Percentiles rank a stretch among this genome's conserved stretches.
Evolutionary conservation across 176 grass and related monocot genomes (phyloP).

Genomic region (Triticum monococcum): DNA sequence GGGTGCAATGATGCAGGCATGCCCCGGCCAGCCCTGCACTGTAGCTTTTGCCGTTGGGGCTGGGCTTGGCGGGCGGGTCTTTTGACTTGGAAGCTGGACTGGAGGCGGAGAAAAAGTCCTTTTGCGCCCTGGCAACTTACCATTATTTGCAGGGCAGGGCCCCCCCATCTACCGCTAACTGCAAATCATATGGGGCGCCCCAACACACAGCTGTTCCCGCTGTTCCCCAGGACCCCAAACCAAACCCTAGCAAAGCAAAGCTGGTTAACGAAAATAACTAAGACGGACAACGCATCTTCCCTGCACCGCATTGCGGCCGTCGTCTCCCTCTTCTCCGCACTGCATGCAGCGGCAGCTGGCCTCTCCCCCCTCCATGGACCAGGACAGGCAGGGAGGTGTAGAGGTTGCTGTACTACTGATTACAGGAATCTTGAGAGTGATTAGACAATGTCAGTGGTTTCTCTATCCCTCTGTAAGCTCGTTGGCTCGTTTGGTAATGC

Average conservation of each 20-base stretch:
- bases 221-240: constrained; percentile 48
- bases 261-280: not conserved
- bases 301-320: constrained; percentile 19
- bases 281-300: constrained; percentile 17
- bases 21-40: constrained; percentile 6
- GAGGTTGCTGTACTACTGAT: not conserved
- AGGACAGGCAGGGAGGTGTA: not conserved
- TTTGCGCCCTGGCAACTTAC: not conserved
- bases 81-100: constrained; percentile 45
- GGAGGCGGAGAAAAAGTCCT: not conserved
- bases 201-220: constrained; percentile 39
- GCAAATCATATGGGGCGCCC: constrained; percentile 28
- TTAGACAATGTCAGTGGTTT: not conserved
- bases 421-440: not conserved
- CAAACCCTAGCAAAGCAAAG: not conserved
- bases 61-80: constrained; percentile 30
- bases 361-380: not conserved
- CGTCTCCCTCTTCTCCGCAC: not conserved
- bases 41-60: not conserved
- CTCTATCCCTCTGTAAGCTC: not conserved
- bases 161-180: not conserved
- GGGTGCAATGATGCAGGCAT: constrained; percentile 37
- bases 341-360: constrained; percentile 11
- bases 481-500: constrained; percentile 3
- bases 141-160: constrained; percentile 32